phyloP scores from a whole-genome alignment of 228 moss, liverwort and hornwort genomes.

The Sphagnum fallax region DNA sequence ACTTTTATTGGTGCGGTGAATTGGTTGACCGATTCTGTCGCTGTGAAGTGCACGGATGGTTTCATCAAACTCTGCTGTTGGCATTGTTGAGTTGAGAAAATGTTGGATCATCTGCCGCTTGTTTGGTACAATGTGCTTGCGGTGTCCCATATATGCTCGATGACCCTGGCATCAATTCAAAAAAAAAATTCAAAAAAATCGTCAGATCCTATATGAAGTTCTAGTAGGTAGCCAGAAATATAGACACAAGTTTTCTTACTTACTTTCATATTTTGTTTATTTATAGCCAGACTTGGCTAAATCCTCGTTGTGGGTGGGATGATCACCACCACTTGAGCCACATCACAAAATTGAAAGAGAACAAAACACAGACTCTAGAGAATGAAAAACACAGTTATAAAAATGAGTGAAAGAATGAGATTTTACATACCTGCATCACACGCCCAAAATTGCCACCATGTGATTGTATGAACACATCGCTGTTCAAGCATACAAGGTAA shows the following conservation, averaged over 20 bases:
- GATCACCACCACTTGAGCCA: background rate
- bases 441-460: conserved; percentile 77
- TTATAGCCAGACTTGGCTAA: too few relatives aligned
- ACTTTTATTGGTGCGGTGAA: conserved; percentile 7
- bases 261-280: too few relatives aligned
- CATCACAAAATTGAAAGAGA: background rate
- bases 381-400: background rate
- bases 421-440: conserved; percentile 35
- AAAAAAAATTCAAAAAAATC: background rate
- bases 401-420: background rate
- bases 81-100: conserved; percentile 36
- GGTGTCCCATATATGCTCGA: conserved; percentile 51
- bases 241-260: too few relatives aligned
- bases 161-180: conserved; percentile 35
- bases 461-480: conserved; percentile 64
- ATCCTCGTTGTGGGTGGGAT: too few relatives aligned
- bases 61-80: conserved; percentile 17
- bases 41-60: conserved; percentile 31
- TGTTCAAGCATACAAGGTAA: conserved; percentile 55
- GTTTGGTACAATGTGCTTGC: conserved; percentile 61
- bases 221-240: too few relatives aligned
- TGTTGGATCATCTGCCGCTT: conserved; percentile 51
- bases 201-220: too few relatives aligned
- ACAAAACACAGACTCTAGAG: background rate
- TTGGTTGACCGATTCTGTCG: conserved; percentile 16